Evolutionary conservation across 805 yeast genomes (phyloP).

Genomic region (Tetrapisispora phaffii): DNA sequence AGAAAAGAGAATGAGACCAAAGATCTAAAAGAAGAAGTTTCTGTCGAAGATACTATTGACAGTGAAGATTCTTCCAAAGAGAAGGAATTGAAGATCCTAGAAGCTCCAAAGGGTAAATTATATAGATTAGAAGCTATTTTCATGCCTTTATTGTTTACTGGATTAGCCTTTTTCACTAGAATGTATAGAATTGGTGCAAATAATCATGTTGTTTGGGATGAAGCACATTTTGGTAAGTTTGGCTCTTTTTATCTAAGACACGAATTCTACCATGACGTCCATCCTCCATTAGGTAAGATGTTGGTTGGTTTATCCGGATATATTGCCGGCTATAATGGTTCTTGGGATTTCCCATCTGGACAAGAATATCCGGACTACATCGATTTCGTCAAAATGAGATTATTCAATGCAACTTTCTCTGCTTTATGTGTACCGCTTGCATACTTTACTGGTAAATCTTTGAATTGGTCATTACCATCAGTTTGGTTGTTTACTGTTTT

Average conservation of each 20-base stretch:
- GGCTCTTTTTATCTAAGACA: conserved; percentile 72
- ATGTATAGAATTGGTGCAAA: conserved; percentile 48
- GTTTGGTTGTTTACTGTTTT: conserved; percentile 51
- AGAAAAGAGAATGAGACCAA: conserved; percentile 3
- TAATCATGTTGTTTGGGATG: conserved; percentile 73
- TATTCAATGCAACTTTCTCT: conserved; percentile 61
- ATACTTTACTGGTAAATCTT: conserved; percentile 54
- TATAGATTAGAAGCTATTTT: conserved; percentile 26
- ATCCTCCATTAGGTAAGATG: conserved; percentile 81
- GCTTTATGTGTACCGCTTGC: conserved; percentile 61
- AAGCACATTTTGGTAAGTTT: conserved; percentile 82
- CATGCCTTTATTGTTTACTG: conserved; percentile 38
- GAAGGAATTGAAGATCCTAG: not conserved
- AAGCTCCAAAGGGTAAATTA: conserved; percentile 5
- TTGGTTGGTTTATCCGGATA: conserved; percentile 69
- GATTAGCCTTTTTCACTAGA: conserved; percentile 44
- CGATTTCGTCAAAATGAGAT: conserved; percentile 57
- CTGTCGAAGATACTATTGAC: conserved; percentile 6
- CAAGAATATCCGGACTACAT: conserved; percentile 49
- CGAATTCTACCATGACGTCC: conserved; percentile 79
- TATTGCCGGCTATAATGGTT: conserved; percentile 72
- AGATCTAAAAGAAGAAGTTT: not conserved
- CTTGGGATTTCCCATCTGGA: conserved; percentile 67
- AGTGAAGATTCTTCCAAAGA: conserved; percentile 15
- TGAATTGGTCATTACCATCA: conserved; percentile 42